Base-by-base conservation (phyloP, 1,284 basidiomycete genomes). In the Bjerkandera adusta region DNA sequence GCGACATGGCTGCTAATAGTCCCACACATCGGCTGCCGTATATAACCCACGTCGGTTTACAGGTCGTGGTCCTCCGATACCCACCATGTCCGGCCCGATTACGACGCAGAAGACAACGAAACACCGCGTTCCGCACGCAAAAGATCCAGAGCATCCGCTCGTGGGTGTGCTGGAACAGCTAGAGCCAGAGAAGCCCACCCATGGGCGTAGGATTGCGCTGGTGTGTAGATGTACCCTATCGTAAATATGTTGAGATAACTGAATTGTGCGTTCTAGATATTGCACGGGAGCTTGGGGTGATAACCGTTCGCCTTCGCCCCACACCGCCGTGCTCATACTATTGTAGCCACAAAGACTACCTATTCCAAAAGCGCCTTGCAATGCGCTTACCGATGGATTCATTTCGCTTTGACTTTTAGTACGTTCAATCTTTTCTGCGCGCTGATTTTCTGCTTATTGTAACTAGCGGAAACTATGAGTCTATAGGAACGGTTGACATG, bases 361-460 rank as follows among this genome's bases (percentile, higher is more conserved):
- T 89, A 41, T 91, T 85, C 68, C 85, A 88, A 64, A 83, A 82
- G 57, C 77, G 73, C n/a, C 76, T 92, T 10, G 86, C 83, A 1
- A 61, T 66, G 20, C 71, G 69, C n/a, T 64, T 92, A 5, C 83
- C 86, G 0, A 61, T 88, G 22, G 89, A 92, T 61, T 89, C 86
- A 1, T 89, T 91, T 60, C 76, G 89, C 26, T 90, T 92, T 59
- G 89, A 92, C 60, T 92, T 92, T 66, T 76, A 89, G 87, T 87
- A 56, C 47, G 77, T 64, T n/a, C 39, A n/a, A 16, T 12, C 34
- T 13, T 8, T 26, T 12, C 26, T 39, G 8, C 48, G 22, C 18
- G 10, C 29, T 16, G 16, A 4, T 26, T 7, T 10, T 20, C 15
- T 24, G 16, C n/a, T 38, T 22, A 45, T n/a, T 26, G 33, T 35